Base-by-base conservation (phyloP, 495 filamentous ascomycete genomes). In the Aspergillus ostianus region DNA sequence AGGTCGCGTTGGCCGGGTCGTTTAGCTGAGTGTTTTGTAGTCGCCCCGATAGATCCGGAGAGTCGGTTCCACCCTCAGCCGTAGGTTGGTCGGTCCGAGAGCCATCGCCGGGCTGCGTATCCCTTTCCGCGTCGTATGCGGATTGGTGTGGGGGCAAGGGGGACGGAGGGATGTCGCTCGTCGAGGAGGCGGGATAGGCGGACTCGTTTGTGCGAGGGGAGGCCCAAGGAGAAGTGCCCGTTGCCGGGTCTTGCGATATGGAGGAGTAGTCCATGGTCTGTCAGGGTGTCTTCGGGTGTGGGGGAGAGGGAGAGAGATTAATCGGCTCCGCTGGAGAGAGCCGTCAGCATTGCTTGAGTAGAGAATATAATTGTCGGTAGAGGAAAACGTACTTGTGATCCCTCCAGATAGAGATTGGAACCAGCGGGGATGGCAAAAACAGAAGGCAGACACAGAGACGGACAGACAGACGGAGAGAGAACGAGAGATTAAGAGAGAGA, bases 221-320 rank as follows among this genome's bases (percentile, higher is more conserved):
- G 21, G 84, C 87, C 92, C 92, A 96, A 19, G 91, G 90, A 8
- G 90, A 92, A 44, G 83, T 69, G 27, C 84, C 91, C 20, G 77
- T 80, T 12, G 85, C 89, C 15, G 85, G 84, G 72, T 94, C 91
- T 64, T 84, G 73, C 67, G 89, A 85, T 26, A 91, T 82, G 55
- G 87, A 73, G 53, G 90, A 90, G 75, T 94, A 96, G 74, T 96
- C 92, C 92, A 96, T 96, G 20, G 55, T 56, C 51, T 26, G 47
- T 21, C 27, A 27, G 23, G 50, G 48, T 58, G 51, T 17, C 48
- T 61, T n/a, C 47, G 47, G 44, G 9, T 48, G 47, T 32, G 51
- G 54, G 45, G 30, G 49, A 45, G 54, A 53, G 62, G n/a, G n/a
- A 48, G 56, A 66, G 56, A 61, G 58, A 69, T 58, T 44, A 64